Evolutionary conservation across 345 rosid species (phyloP), one percentile per base, ranked within the genome.

Genomic region (Trapa incisa): DNA sequence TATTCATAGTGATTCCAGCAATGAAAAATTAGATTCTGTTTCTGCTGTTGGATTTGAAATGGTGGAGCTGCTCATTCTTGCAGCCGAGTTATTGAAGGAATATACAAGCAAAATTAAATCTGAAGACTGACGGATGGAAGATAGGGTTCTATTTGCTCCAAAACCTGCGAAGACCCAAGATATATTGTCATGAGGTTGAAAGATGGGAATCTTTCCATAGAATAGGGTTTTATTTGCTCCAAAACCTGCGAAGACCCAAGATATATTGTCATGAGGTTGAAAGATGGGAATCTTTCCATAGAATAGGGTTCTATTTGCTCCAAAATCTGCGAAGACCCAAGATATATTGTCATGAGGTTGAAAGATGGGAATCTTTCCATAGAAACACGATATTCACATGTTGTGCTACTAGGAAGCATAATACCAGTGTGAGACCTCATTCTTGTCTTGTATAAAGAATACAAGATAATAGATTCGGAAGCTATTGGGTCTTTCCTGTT

Each of bases 21-120:
- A 61, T 37, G 90, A 84, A 68, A 91, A 76, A 68, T 79, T 83
- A 16, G 96, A 91, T 76, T 65, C 82, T 50, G 88, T 95, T 73
- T 81, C 89, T 69, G 96, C 92, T 67, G 96, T 96, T 13, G 99
- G 98, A 57, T 81, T 86, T 69, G 99, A 95, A 84, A 91, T 95
- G 98, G 94, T 95, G 79, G 96, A 95, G 75, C 94, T 95, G 39
- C 77, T 95, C 47, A 83, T 89, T 63, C 84, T 91, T 69, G 87
- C 98, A 53, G 87, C 96, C 66, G 84, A 83, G 73, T 52, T 78
- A 64, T 66, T 91, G 75, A 84, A 82, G 77, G 84, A 78, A 42
- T 58, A 58, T 58, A 58, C 15, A 32, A 38, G 2, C 38, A 58
- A 58, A 32, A 58, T 32, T 16, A 35, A 58, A 32, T 35, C 63